These are phyloP conservation scores for Phytophthora citricola DNA, from an alignment of 352 stramenopile species.

Conservation along the genomic window DNA sequence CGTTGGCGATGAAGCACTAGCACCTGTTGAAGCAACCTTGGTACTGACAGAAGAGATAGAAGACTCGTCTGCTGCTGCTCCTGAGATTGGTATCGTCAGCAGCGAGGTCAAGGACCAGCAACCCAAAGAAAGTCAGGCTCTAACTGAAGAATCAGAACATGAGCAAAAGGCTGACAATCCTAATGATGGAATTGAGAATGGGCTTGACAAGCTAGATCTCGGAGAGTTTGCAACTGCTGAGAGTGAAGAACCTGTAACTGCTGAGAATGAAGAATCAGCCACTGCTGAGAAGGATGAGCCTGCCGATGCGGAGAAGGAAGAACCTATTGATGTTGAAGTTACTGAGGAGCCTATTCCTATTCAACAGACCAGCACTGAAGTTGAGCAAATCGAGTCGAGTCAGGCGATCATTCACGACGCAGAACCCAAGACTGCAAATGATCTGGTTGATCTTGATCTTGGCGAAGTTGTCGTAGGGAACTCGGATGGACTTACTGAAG, in stretches of 20 bases:
- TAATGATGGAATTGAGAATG: background rate
- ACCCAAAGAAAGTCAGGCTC: background rate
- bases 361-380: conserved; percentile 1
- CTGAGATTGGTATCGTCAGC: conserved; percentile 2
- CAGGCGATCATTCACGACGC: background rate
- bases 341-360: background rate
- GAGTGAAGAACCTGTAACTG: background rate
- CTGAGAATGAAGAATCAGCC: background rate
- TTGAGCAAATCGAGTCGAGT: background rate
- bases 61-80: background rate
- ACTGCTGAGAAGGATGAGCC: background rate
- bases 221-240: background rate
- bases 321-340: background rate
- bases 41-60: background rate
- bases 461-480: background rate
- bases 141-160: background rate
- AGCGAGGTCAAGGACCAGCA: conserved; percentile 7
- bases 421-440: background rate
- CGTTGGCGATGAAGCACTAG: background rate
- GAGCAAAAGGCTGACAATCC: conserved; percentile 7
- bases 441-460: background rate
- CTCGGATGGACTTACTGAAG: background rate
- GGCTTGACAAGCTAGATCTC: background rate
- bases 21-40: background rate
- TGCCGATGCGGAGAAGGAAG: background rate